Conservation (phyloP, 805 yeast species). For the Jamesozyma jinghongensis region DNA sequence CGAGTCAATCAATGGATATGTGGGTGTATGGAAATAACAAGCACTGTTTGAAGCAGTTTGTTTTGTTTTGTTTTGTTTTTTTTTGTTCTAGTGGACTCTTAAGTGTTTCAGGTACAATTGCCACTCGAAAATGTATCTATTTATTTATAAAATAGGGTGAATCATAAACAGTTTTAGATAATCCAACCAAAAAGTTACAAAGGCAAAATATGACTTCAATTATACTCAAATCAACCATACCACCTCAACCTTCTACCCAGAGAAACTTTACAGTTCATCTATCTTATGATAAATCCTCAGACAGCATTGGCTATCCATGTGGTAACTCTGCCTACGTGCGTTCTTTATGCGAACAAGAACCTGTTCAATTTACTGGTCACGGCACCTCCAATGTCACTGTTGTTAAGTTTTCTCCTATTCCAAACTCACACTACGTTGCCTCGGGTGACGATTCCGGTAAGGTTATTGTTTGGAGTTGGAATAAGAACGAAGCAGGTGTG, state of each 20-base stretch:
- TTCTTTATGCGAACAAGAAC: slow-evolving; percentile 43
- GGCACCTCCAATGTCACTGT: slow-evolving; percentile 58
- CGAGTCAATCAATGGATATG: too few relatives aligned
- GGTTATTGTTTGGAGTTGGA: slow-evolving; percentile 77
- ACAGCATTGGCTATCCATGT: slow-evolving; percentile 69
- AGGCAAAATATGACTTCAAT: slow-evolving; percentile 14
- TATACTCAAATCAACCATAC: slow-evolving; percentile 35
- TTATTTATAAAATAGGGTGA: too few relatives aligned
- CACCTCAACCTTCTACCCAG: slow-evolving; percentile 79
- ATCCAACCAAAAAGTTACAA: not conserved
- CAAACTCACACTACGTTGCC: slow-evolving; percentile 76
- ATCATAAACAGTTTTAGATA: not conserved
- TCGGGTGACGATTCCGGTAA: slow-evolving; percentile 89
- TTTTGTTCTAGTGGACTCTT: too few relatives aligned
- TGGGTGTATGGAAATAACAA: too few relatives aligned
- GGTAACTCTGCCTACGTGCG: slow-evolving; percentile 75
- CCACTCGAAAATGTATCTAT: too few relatives aligned
- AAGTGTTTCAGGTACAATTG: too few relatives aligned
- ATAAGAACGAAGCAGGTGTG: slow-evolving; percentile 38
- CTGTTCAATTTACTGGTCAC: slow-evolving; percentile 67
- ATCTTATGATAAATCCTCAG: slow-evolving; percentile 60
- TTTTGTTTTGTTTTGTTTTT: too few relatives aligned
- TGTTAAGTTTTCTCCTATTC: slow-evolving; percentile 68
- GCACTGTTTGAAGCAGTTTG: too few relatives aligned
- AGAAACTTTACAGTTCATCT: slow-evolving; percentile 57